phyloP scores from a whole-genome alignment of 2,329 filamentous ascomycete genomes.

The Tolypocladium guangdongense region DNA sequence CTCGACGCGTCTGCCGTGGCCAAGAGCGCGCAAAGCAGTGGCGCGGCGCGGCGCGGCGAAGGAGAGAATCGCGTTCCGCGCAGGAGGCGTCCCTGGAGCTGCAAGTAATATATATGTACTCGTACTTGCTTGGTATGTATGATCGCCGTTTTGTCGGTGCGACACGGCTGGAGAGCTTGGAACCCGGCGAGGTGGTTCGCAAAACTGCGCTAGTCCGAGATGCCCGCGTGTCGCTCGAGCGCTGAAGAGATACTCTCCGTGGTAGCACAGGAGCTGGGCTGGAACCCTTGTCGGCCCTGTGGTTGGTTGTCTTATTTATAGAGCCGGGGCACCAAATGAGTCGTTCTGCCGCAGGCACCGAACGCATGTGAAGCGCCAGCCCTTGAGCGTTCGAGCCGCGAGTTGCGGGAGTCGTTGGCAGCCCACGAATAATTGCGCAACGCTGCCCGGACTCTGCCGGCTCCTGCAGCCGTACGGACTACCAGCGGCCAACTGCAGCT shows the following conservation, averaged over 20 bases:
- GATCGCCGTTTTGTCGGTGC: not conserved
- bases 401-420: not conserved
- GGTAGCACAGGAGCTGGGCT: not conserved
- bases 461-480: not conserved
- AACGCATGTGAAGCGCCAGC: not conserved
- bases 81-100: not conserved
- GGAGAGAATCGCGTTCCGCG: not conserved
- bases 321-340: not conserved
- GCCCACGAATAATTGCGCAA: not conserved
- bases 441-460: not conserved
- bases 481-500: not conserved
- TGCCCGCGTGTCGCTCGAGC: not conserved
- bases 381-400: not conserved
- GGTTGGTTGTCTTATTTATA: not conserved
- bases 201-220: not conserved
- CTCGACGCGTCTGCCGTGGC: not conserved
- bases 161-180: not conserved
- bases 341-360: not conserved
- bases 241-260: not conserved
- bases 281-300: not conserved
- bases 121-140: not conserved
- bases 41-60: not conserved
- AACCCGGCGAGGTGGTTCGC: slow-evolving; percentile 3
- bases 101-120: too few relatives aligned
- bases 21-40: not conserved